Percentiles rank a stretch among this genome's conserved stretches.
Evolutionary conservation across 306 rosid genomes (phyloP).

Genomic region (Rosa persica): DNA sequence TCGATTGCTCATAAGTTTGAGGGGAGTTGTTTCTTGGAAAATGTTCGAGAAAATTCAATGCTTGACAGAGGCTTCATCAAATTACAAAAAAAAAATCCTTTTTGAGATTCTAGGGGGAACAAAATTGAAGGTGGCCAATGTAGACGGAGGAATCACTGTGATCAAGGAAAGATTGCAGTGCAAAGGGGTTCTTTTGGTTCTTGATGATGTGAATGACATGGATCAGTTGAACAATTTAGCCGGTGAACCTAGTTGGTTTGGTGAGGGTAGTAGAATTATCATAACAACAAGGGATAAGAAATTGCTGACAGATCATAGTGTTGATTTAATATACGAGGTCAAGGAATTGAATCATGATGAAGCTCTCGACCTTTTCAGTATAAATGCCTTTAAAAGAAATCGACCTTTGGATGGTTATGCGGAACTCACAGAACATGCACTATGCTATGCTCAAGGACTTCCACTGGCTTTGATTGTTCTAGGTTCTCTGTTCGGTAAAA

Average conservation of each 20-base stretch:
- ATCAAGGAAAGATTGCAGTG: neutral
- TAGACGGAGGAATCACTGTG: neutral
- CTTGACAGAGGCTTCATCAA: neutral
- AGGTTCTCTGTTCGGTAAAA: slow-evolving; percentile 35
- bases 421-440: neutral
- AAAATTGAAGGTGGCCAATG: neutral
- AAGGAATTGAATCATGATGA: neutral
- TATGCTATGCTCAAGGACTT: neutral
- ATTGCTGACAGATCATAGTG: neutral
- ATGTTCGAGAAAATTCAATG: neutral
- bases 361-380: neutral
- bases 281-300: neutral
- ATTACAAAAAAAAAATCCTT: neutral
- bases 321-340: neutral
- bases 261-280: neutral
- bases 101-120: neutral
- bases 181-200: neutral
- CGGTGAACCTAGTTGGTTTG: neutral
- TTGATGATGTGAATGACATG: neutral
- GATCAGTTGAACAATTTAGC: neutral
- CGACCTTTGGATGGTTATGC: neutral
- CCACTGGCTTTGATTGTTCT: slow-evolving; percentile 43
- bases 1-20: neutral
- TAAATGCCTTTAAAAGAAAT: neutral
- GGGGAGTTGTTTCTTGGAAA: neutral